Evolutionary conservation across 2,329 filamentous ascomycete genomes (phyloP), one percentile per base, ranked within the genome.

Genomic region (Phaeoacremonium minimum): DNA sequence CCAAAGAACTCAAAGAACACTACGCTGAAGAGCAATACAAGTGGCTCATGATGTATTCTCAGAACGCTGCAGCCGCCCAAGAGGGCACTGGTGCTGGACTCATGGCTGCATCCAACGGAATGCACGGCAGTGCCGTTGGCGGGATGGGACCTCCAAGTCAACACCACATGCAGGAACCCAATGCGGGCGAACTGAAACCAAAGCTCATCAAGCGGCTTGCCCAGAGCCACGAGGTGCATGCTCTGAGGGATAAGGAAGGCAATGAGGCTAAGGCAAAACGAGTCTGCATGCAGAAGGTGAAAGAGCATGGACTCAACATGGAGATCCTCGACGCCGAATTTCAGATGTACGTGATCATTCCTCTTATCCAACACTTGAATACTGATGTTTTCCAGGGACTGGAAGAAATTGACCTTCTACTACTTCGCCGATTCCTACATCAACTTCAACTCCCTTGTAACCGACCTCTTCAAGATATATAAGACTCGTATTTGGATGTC

Each of bases 401-500:
- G 89, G 81, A 95, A 97, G 66, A 98, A 98, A 60, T 69, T 98
- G 38, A 98, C 94, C 0, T 97, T 97, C 64, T 98, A 96, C 68
- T 98, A 97, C 65, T 98, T 96, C 58, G 91, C 93, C 36, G 90
- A 96, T 55, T 82, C 88, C 1, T 98, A 98, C 59, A 95, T 98
- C 71, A 97, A 97, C 66, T 98, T 98, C 74, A 98, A 98, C 59
- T 87, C 88, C 3, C 78, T 98, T 13, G 93, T 98, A 36, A 95
- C 90, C 0, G 93, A 98, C 57, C 73, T 98, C 11, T 98, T 97
- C 76, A 97, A 97, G 65, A 91, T 97, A 44, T 98, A 97, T 74
- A 98, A 98, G 70, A 95, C 91, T 15, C 81, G 94, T 50, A 98
- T 98, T 52, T 98, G 93, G 93, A 95, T 98, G 87, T 97, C 91